A percentile compares a stretch with the other conserved stretches of the same genome.
Evolutionary conservation across 2,329 filamentous ascomycete genomes (phyloP).

Genomic region (Chalaropsis thielavioides): DNA sequence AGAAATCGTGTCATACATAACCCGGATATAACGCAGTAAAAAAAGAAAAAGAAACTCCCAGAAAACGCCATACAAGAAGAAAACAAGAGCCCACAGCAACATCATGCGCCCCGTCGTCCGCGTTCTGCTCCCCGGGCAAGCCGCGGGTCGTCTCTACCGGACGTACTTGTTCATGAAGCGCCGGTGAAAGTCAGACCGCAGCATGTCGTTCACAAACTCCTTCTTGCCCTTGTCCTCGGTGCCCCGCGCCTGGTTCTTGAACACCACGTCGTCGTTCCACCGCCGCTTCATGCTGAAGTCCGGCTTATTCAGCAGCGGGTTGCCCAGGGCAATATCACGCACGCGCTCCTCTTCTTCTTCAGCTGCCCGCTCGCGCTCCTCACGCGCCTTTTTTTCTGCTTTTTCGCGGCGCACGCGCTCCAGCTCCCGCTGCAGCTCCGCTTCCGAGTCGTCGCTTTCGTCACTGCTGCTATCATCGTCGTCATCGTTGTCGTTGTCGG

Average conservation of each 20-base stretch:
- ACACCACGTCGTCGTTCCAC: constrained; percentile 98
- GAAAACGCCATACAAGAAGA: constrained; percentile 12
- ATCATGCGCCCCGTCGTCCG: neutral
- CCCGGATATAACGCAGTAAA: neutral
- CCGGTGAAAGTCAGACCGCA: constrained; percentile 94
- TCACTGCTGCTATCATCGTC: constrained; percentile 20
- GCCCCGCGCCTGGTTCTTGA: constrained; percentile 94
- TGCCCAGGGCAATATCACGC: constrained; percentile 78
- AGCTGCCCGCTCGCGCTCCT: constrained; percentile 64
- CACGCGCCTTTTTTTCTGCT: constrained; percentile 42
- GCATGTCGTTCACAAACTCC: constrained; percentile 93
- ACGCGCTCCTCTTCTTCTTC: constrained; percentile 73
- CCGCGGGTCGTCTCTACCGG: constrained; percentile 27
- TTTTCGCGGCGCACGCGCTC: constrained; percentile 86
- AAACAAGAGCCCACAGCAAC: constrained; percentile 7
- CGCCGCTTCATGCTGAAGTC: constrained; percentile 84
- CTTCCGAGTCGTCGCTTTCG: constrained; percentile 68
- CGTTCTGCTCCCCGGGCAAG: neutral
- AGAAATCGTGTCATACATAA: neutral
- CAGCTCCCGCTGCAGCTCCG: constrained; percentile 79
- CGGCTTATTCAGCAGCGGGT: constrained; percentile 75
- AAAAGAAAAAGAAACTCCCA: neutral
- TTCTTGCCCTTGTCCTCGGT: constrained; percentile 85
- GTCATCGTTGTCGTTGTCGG: constrained; percentile 39
- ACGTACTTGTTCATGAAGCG: constrained; percentile 76